These are phyloP conservation scores for Cryptococcus amylolentus DNA, from an alignment of 1,284 basidiomycete genomes.

Conservation along the genomic window DNA sequence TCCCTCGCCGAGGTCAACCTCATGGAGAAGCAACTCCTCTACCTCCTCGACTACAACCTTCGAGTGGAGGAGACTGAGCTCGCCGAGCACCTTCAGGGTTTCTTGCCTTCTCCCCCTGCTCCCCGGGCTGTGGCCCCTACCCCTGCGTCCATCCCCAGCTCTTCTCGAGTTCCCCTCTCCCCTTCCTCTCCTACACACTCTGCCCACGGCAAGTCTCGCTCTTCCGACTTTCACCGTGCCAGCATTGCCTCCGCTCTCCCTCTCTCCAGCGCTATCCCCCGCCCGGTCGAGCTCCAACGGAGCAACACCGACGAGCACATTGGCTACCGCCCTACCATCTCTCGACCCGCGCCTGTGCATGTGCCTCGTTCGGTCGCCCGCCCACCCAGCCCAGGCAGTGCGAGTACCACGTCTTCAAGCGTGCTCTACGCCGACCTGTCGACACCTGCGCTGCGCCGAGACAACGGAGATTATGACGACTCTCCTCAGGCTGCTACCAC, in stretches of 20 bases:
- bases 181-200: neutral
- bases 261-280: conserved; percentile 6
- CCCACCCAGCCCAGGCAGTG: neutral
- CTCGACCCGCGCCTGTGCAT: conserved; percentile 5
- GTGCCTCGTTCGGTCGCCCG: neutral
- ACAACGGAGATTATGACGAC: conserved; percentile 22
- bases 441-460: conserved; percentile 32
- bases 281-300: conserved; percentile 9
- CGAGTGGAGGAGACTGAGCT: conserved; percentile 53
- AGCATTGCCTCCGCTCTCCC: conserved; percentile 4
- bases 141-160: conserved; percentile 1
- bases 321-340: neutral
- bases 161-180: conserved; percentile 2
- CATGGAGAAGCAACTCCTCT: conserved; percentile 94
- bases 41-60: conserved; percentile 68
- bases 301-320: conserved; percentile 11
- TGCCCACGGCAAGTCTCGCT: conserved; percentile 19
- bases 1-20: conserved; percentile 67
- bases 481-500: conserved; percentile 19
- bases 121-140: conserved; percentile 1
- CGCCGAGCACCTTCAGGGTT: conserved; percentile 78
- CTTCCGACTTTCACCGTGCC: conserved; percentile 9
- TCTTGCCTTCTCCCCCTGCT: conserved; percentile 50
- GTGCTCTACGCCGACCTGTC: conserved; percentile 33
- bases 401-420: conserved; percentile 3